Base-by-base conservation (phyloP, 2,329 filamentous ascomycete species). In the Endothia cerciana region DNA sequence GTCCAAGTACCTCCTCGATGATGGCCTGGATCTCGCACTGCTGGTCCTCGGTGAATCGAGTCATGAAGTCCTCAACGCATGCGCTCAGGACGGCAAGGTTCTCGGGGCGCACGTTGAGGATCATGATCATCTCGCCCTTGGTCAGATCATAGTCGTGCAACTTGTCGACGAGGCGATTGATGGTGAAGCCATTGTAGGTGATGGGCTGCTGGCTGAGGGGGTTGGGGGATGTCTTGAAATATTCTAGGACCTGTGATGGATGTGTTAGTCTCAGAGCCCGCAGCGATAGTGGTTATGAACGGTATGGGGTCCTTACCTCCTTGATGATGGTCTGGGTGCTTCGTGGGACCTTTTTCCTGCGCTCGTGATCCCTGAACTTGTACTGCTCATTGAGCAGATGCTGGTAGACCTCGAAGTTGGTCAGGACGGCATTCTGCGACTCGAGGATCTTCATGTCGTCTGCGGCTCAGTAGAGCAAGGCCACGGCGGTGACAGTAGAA, bases 331-430 rank as follows among this genome's bases (percentile, higher is more conserved):
- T 87, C 72, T 87, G 84, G 2, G 88, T 79, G 69, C 89, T 89
- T 30, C 79, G 80, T 1, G 86, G 85, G 3, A 84, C 81, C 62
- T 60, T 62, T 53, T 62, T 65, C 55, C 59, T 69, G 51, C 65
- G 60, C 19, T 60, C 80, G 19, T 81, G 82, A 68, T 83, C 83
- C 62, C 79, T 76, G 51, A 79, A 77, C 72, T 85, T 82, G 71
- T 87, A 77, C 61, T 82, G 81, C 72, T 87, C 85, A 57, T 88
- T 83, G 6, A 78, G 78, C 47, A 93, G 77, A 71, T 91, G 89
- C 65, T 84, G 81, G 72, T 88, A 89, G 69, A 93, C 89, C 80
- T 93, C 91, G 70, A 86, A 89, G 76, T 93, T 93, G 74, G 87
- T 87, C 73, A 93, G 81, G 51, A 89, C 83, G 5, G 89, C 89